Evolutionary conservation across 495 filamentous ascomycete genomes (phyloP).

Genomic region (Aspergillus campestris): DNA sequence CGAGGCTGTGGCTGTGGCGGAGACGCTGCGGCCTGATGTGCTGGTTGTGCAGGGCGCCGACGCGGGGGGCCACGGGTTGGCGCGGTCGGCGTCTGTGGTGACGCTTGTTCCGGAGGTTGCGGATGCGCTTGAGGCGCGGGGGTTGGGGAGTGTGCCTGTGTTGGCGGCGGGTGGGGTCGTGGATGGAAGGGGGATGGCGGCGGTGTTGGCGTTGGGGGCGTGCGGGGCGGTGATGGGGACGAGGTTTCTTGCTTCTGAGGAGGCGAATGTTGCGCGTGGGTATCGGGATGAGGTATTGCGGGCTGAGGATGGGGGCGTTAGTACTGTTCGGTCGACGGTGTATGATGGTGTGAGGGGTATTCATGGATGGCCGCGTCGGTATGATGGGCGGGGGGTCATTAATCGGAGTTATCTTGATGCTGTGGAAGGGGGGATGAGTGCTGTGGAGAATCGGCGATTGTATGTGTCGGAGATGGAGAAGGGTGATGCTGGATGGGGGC

Average conservation of each 20-base stretch:
- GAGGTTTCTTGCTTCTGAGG: conserved; percentile 51
- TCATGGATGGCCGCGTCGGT: conserved; percentile 52
- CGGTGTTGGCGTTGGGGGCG: conserved; percentile 55
- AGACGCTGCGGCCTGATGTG: conserved; percentile 44
- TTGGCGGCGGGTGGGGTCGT: conserved; percentile 64
- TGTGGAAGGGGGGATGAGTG: conserved; percentile 30
- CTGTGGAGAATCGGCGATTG: conserved; percentile 45
- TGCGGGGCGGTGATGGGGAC: conserved; percentile 61
- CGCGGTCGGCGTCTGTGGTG: conserved; percentile 44
- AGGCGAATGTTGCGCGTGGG: conserved; percentile 48
- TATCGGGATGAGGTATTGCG: conserved; percentile 50
- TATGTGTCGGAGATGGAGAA: conserved; percentile 42
- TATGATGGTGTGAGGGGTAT: conserved; percentile 61
- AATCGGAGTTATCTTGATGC: conserved; percentile 54
- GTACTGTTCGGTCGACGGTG: conserved; percentile 53
- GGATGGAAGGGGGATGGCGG: conserved; percentile 53
- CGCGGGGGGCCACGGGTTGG: conserved; percentile 67
- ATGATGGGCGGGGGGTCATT: conserved; percentile 51
- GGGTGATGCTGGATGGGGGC: conserved; percentile 48
- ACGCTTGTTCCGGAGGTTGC: conserved; percentile 46
- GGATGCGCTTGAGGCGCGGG: conserved; percentile 38
- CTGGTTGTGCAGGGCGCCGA: conserved; percentile 65
- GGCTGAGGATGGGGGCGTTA: conserved; percentile 54
- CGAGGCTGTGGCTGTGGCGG: conserved; percentile 42
- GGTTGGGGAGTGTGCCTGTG: conserved; percentile 32